Percentiles rank a stretch among this genome's conserved stretches.
Conservation (phyloP, 768 basidiomycete genomes). For the Antrodiella citrinella region DNA sequence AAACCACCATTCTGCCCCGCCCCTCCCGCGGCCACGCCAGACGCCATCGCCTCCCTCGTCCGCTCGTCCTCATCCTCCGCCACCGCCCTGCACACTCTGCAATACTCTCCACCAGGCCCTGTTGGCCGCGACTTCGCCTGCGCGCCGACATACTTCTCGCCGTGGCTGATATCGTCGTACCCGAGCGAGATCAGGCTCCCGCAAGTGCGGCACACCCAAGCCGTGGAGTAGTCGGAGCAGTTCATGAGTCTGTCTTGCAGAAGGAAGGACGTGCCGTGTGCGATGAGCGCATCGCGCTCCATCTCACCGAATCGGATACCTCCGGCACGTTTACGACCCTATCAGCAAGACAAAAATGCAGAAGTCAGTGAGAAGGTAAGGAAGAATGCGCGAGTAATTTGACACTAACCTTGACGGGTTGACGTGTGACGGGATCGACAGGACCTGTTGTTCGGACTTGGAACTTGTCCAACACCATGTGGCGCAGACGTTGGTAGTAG, state of each 20-base stretch:
- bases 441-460: slow-evolving; percentile 98
- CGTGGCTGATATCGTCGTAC: slow-evolving; percentile 80
- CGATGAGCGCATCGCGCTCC: slow-evolving; percentile 98
- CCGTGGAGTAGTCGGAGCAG: slow-evolving; percentile 98
- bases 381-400: background rate
- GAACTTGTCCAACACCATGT: slow-evolving; percentile 99
- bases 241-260: slow-evolving; percentile 99
- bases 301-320: slow-evolving; percentile 99
- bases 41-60: slow-evolving; percentile 42
- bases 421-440: slow-evolving; percentile 90
- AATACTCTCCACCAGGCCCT: slow-evolving; percentile 87
- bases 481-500: slow-evolving; percentile 96
- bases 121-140: slow-evolving; percentile 46
- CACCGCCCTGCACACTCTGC: slow-evolving; percentile 79
- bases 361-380: slow-evolving; percentile 1
- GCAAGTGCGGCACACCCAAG: slow-evolving; percentile 97
- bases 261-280: slow-evolving; percentile 97
- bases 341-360: too few species aligned
- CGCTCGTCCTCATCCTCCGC: slow-evolving; percentile 57
- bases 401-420: slow-evolving; percentile 83
- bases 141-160: slow-evolving; percentile 48
- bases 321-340: slow-evolving; percentile 95
- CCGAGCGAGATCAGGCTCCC: slow-evolving; percentile 94
- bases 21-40: slow-evolving; percentile 13
- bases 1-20: slow-evolving; percentile 46